phyloP scores from a whole-genome alignment of 1,284 basidiomycete species.

The Rugosomyces carneus region DNA sequence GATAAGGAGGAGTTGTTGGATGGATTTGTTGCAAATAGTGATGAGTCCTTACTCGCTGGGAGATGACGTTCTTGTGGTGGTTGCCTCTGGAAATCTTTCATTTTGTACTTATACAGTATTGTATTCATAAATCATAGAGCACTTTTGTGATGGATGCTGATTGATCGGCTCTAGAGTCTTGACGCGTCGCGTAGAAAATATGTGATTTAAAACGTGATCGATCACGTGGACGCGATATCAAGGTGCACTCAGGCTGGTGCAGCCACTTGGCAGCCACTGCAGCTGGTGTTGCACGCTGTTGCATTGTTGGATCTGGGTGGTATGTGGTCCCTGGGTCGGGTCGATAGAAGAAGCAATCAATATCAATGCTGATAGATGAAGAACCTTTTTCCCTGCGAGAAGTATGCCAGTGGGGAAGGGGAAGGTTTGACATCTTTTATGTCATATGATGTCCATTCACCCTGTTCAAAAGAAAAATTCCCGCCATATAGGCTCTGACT shows the following conservation, averaged over 20 bases:
- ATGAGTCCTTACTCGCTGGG: not conserved
- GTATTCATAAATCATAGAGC: not conserved
- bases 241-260: no score
- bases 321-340: conserved; percentile 3
- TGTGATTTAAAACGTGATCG: conserved; percentile 11
- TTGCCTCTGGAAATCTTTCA: not conserved
- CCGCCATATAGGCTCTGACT: not conserved
- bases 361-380: conserved; percentile 1
- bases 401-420: not conserved
- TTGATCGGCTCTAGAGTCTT: not conserved
- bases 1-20: not conserved
- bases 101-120: conserved; percentile 8
- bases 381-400: not conserved
- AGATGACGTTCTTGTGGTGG: not conserved
- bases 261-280: no score
- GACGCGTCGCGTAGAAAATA: conserved; percentile 7
- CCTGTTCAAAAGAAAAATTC: not conserved
- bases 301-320: no score
- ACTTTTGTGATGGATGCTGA: not conserved
- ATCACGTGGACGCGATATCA: conserved; percentile 19
- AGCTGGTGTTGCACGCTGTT: no score
- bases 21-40: conserved; percentile 6
- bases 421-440: conserved; percentile 3
- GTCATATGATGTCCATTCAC: not conserved
- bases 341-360: conserved; percentile 4